Percentiles rank a stretch among this genome's conserved stretches.
phyloP scores from a whole-genome alignment of 768 basidiomycete species.

The Crucibulum laeve region DNA sequence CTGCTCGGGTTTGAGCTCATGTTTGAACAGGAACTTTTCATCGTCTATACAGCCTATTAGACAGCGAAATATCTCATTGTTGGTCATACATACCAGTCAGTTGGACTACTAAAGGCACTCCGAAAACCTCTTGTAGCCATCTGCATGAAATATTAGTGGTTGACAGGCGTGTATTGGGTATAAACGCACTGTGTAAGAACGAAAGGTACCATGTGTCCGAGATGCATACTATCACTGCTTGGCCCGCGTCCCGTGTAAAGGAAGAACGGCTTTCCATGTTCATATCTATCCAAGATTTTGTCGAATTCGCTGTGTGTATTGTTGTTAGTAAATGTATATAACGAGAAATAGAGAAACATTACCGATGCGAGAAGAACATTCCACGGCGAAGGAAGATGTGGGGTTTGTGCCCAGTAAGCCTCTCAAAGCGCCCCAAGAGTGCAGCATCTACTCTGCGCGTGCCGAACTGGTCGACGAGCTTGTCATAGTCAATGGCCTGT shows the following conservation, averaged over 20 bases:
- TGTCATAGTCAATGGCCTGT: slow-evolving; percentile 94
- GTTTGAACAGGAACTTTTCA: slow-evolving; percentile 98
- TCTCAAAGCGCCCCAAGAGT: slow-evolving; percentile 85
- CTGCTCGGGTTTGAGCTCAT: slow-evolving; percentile 87
- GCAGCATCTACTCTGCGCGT: slow-evolving; percentile 75
- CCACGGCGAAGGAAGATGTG: slow-evolving; percentile 87
- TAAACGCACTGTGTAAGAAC: slow-evolving; percentile 86
- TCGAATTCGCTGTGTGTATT: slow-evolving; percentile 74
- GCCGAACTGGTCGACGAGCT: slow-evolving; percentile 91
- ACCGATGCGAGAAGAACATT: slow-evolving; percentile 99
- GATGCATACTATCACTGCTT: slow-evolving; percentile 93
- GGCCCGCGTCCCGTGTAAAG: slow-evolving; percentile 97
- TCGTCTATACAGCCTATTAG: slow-evolving; percentile 56
- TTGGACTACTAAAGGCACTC: slow-evolving; percentile 92
- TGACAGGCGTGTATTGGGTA: neutral
- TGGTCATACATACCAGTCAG: slow-evolving; percentile 67
- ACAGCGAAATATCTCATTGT: neutral
- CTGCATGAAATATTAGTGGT: slow-evolving; percentile 32
- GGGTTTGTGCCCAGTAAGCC: slow-evolving; percentile 81
- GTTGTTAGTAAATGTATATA: neutral
- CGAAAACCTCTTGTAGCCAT: slow-evolving; percentile 96
- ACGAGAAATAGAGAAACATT: slow-evolving; percentile 15
- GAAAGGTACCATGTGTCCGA: slow-evolving; percentile 97
- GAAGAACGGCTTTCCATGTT: slow-evolving; percentile 96
- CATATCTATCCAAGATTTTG: slow-evolving; percentile 90